Evolutionary conservation across 179 eudicot genomes (phyloP).

Genomic region (Beta lomatogona): DNA sequence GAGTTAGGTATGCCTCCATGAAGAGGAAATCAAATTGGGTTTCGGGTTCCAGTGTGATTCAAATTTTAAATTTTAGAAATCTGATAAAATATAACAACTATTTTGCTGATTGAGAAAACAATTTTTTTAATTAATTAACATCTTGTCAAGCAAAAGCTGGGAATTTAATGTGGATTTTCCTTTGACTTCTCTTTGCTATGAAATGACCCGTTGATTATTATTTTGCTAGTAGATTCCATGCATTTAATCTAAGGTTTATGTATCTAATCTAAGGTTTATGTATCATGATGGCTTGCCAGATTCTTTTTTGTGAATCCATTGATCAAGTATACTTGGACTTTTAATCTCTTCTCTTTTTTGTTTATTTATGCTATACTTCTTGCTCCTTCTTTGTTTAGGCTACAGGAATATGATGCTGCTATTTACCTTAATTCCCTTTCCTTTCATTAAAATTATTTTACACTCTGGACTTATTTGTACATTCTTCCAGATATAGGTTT

Average conservation of each 20-base stretch:
- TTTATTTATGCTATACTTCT: background rate
- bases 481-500: conserved; percentile 52
- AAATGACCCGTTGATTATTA: background rate
- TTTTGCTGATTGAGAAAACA: background rate
- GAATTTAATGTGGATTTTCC: background rate
- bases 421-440: background rate
- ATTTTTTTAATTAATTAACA: background rate
- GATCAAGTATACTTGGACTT: background rate
- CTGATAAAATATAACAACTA: background rate
- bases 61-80: background rate
- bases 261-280: too few species aligned
- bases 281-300: background rate
- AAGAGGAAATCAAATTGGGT: background rate
- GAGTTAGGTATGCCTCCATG: background rate
- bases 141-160: background rate
- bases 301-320: background rate
- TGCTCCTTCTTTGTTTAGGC: background rate
- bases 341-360: background rate
- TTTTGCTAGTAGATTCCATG: background rate
- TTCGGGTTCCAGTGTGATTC: background rate
- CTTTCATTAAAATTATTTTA: background rate
- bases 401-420: background rate
- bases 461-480: conserved; percentile 8
- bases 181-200: background rate
- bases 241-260: background rate